phyloP scores from a whole-genome alignment of 345 rosid species.

The Luvunga scandens region DNA sequence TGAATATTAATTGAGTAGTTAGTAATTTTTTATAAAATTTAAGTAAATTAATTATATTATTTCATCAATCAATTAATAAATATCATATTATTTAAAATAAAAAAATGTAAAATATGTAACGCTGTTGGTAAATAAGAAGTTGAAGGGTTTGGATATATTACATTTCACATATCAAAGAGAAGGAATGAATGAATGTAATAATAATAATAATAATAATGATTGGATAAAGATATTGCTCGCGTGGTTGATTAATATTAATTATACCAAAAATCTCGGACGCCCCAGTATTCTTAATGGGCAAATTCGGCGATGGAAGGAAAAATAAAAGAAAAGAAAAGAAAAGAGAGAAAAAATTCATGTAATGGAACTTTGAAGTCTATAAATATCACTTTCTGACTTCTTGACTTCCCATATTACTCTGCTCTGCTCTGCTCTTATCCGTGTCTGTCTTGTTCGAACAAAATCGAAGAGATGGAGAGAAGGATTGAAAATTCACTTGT shows the following conservation, averaged over 20 bases:
- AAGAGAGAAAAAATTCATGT: too few species aligned
- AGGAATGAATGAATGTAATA: too few species aligned
- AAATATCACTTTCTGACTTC: not conserved
- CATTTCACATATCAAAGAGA: fast-evolving
- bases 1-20: fast-evolving
- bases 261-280: not conserved
- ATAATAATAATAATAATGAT: too few species aligned
- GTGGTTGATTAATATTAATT: not conserved
- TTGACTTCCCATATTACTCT: not conserved
- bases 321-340: too few species aligned
- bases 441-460: not conserved
- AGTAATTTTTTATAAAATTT: too few species aligned
- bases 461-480: not conserved
- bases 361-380: not conserved
- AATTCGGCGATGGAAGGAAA: not conserved
- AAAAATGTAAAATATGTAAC: too few species aligned
- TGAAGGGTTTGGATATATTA: too few species aligned
- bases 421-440: not conserved
- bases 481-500: not conserved
- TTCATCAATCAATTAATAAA: too few species aligned
- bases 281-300: not conserved
- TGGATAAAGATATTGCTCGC: not conserved
- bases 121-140: too few species aligned
- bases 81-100: too few species aligned
- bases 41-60: too few species aligned